Conservation (phyloP, 495 filamentous ascomycete genomes). For the Aspergillus homomorphus region DNA sequence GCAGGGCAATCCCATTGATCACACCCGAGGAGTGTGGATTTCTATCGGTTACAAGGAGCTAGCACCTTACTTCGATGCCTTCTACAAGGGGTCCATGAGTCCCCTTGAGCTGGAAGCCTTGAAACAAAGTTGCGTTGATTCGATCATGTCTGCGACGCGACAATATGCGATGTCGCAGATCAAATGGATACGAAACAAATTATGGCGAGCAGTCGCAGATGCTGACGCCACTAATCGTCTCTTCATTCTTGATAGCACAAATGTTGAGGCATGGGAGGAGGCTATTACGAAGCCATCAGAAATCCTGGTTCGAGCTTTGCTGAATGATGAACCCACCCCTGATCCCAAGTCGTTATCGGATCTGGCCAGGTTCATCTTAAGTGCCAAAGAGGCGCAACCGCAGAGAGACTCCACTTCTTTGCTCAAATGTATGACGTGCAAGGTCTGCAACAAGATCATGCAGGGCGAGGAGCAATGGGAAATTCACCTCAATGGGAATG, state of each 20-base stretch:
- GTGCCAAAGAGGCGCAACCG: constrained; percentile 48
- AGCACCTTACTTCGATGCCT: constrained; percentile 60
- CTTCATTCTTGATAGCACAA: constrained; percentile 73
- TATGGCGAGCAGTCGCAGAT: constrained; percentile 60
- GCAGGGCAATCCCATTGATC: constrained; percentile 57
- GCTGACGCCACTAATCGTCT: constrained; percentile 51
- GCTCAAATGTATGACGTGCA: constrained; percentile 54
- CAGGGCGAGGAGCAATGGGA: constrained; percentile 72
- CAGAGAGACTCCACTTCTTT: constrained; percentile 38
- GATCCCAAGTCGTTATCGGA: constrained; percentile 60
- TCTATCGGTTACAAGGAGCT: constrained; percentile 96
- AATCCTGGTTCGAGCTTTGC: constrained; percentile 57
- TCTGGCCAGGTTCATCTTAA: constrained; percentile 53
- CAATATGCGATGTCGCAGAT: constrained; percentile 84
- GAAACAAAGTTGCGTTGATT: constrained; percentile 46
- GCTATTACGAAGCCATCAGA: constrained; percentile 63
- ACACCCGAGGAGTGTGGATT: constrained; percentile 83
- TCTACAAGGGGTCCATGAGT: constrained; percentile 32
- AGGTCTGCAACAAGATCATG: constrained; percentile 66
- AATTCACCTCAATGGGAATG: constrained; percentile 65
- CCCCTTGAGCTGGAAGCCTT: constrained; percentile 43
- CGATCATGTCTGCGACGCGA: constrained; percentile 72
- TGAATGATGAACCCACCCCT: constrained; percentile 54
- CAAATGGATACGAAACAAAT: constrained; percentile 81
- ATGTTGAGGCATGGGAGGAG: constrained; percentile 53